These are phyloP conservation scores for Amanita pallidorosea DNA, from an alignment of 768 basidiomycete species.

Conservation along the genomic window DNA sequence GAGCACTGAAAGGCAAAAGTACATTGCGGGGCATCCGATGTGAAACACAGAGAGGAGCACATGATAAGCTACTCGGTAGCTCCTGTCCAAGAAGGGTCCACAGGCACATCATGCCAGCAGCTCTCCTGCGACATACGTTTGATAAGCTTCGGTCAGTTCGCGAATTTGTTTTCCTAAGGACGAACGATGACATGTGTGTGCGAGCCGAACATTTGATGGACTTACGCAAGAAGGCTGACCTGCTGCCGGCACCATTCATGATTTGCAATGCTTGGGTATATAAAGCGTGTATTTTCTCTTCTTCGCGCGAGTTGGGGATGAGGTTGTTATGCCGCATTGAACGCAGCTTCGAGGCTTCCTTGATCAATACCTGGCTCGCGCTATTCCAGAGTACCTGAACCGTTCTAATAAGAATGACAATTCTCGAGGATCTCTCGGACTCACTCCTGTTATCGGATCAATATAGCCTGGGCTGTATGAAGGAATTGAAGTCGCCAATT, in stretches of 20 bases:
- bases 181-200: not conserved
- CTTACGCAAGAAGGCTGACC: conserved; percentile 3
- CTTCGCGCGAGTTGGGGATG: not conserved
- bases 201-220: not conserved
- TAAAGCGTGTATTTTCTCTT: conserved; percentile 2
- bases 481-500: conserved; percentile 1
- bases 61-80: not conserved
- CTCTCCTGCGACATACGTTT: conserved; percentile 1
- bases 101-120: not conserved
- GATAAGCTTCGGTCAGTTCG: conserved; percentile 4
- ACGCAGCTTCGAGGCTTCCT: conserved; percentile 4
- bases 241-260: not conserved
- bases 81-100: not conserved
- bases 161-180: conserved; percentile 1
- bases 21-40: not conserved
- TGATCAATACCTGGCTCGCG: conserved; percentile 2
- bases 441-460: conserved; percentile 4
- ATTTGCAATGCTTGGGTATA: conserved; percentile 2
- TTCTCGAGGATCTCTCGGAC: not conserved
- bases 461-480: conserved; percentile 1
- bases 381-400: conserved; percentile 4
- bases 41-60: not conserved
- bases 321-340: not conserved
- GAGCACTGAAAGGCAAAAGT: not conserved
- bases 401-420: not conserved